A percentile compares a stretch with the other conserved stretches of the same genome.
These are phyloP conservation scores for Talaromyces nanjingensis DNA, from an alignment of 495 filamentous ascomycete genomes.

Conservation along the genomic window DNA sequence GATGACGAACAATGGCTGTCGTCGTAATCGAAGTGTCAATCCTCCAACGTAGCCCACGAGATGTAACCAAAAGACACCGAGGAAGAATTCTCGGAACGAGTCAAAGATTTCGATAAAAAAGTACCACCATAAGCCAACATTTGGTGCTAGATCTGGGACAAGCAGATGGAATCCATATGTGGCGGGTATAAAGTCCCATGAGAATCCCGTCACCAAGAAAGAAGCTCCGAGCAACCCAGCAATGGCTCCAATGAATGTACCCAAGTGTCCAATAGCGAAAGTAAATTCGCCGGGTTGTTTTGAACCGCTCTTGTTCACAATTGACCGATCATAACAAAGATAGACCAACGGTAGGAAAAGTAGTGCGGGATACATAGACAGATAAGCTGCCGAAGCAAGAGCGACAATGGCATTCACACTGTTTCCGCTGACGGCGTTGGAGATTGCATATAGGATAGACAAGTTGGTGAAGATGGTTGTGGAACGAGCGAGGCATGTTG, in stretches of 20 bases:
- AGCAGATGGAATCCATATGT: conserved; percentile 91
- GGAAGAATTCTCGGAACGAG: conserved; percentile 93
- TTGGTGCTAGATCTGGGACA: conserved; percentile 88
- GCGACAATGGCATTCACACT: conserved; percentile 76
- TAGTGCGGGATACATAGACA: conserved; percentile 85
- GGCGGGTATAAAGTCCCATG: conserved; percentile 76
- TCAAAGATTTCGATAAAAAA: conserved; percentile 99
- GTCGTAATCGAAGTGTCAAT: conserved; percentile 67
- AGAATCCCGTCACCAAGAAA: conserved; percentile 64
- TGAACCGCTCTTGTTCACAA: conserved; percentile 12
- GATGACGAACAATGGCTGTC: conserved; percentile 80
- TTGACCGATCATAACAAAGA: conserved; percentile 68
- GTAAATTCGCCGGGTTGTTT: conserved; percentile 19
- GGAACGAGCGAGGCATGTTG: conserved; percentile 85
- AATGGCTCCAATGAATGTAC: conserved; percentile 37
- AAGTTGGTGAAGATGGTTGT: conserved; percentile 88
- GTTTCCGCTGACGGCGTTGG: conserved; percentile 70
- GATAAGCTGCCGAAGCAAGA: conserved; percentile 77
- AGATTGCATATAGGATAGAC: conserved; percentile 76
- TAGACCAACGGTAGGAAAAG: conserved; percentile 77
- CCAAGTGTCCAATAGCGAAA: conserved; percentile 47
- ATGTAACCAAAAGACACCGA: conserved; percentile 97
- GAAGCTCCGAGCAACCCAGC: conserved; percentile 63
- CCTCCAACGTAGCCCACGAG: conserved; percentile 81
- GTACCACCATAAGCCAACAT: conserved; percentile 98